Evolutionary conservation across 2,329 filamentous ascomycete genomes (phyloP), one percentile per base, ranked within the genome.

Genomic region (Aulographum hederae): DNA sequence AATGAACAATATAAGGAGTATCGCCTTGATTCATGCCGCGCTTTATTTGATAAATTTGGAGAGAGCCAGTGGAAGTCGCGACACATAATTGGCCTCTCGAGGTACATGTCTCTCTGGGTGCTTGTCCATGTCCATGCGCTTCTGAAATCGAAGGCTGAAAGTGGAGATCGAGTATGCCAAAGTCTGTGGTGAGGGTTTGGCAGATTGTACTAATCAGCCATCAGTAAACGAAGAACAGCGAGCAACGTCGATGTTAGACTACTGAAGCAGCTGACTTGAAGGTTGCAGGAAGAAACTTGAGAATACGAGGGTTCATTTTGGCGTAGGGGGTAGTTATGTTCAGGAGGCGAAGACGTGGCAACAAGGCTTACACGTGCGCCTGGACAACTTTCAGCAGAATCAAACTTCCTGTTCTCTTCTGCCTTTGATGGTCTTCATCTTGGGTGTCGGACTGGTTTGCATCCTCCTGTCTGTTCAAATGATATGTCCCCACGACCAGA

Each of bases 401-500:
- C 36, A 14, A 36, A 37, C 38, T 34, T 39, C 44, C 34, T 43
- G 44, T 43, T 18, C 42, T 40, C 32, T 35, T 38, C 34, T 37
- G 34, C 6, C 43, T 43, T 11, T 36, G 41, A 5, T 27, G 53
- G 44, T 31, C 60, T 48, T 37, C 43, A 19, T 46, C 46, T 26
- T 63, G 63, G n/a, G n/a, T n/a, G n/a, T n/a, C n/a, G n/a, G n/a
- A n/a, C n/a, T n/a, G n/a, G n/a, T n/a, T n/a, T n/a, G n/a, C n/a
- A n/a, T n/a, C n/a, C n/a, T n/a, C n/a, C n/a, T n/a, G n/a, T n/a
- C n/a, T n/a, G 38, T 82, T 60, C 18, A 93, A 63, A 38, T 77
- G 69, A 52, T 94, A 94, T 1, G 85, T 93, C 25, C 85, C 86
- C 30, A 93, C 67, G 0, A 91, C 61, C 41, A 92, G 74, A 45